These are phyloP conservation scores for Leptographium lundbergii DNA, from an alignment of 2,329 filamentous ascomycete species.

Conservation along the genomic window DNA sequence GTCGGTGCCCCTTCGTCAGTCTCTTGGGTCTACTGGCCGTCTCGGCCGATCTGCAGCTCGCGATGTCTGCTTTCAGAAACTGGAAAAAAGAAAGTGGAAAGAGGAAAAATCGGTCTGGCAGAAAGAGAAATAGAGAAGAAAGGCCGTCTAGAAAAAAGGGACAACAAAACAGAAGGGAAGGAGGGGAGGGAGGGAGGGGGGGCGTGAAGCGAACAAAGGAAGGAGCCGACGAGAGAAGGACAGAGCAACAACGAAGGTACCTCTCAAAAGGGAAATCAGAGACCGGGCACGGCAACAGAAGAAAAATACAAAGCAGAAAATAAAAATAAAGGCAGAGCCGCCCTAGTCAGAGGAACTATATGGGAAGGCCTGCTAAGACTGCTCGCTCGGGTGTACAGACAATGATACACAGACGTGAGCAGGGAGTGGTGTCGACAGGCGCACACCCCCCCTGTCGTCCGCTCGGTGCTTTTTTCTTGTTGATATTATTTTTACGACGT, in stretches of 20 bases:
- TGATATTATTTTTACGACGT: background rate
- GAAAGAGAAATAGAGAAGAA: background rate
- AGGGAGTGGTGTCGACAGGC: background rate
- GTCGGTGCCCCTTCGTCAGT: background rate
- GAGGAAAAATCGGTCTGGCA: background rate
- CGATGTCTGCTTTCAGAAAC: background rate
- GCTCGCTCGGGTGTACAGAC: no score
- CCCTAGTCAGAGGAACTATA: background rate
- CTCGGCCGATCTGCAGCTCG: background rate
- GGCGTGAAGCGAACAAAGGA: background rate
- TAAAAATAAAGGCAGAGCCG: background rate
- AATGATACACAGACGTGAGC: no score
- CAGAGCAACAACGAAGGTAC: background rate
- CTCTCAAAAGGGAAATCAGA: background rate
- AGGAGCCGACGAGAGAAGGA: background rate
- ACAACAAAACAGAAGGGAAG: background rate
- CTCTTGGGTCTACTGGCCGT: background rate
- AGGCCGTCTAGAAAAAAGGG: background rate
- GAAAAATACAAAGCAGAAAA: background rate
- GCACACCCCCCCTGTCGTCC: background rate
- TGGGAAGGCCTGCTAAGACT: background rate
- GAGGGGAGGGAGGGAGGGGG: background rate
- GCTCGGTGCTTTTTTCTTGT: background rate
- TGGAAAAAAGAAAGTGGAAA: background rate
- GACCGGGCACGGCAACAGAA: background rate